phyloP scores from a whole-genome alignment of 2,329 filamentous ascomycete species.

The Lachnum nothofagi region DNA sequence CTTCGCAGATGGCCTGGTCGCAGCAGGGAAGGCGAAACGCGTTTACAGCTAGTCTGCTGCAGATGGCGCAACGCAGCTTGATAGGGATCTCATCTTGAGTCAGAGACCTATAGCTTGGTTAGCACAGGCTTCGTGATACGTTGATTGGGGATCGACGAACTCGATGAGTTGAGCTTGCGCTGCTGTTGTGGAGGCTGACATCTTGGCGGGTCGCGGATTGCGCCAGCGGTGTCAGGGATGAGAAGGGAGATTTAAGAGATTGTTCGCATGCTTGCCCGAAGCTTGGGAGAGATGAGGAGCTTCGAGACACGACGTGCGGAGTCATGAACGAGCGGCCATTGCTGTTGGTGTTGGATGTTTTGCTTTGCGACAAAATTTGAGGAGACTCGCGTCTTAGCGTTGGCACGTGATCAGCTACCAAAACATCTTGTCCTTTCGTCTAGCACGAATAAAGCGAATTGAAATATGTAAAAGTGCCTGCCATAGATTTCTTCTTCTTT shows the following conservation, averaged over 20 bases:
- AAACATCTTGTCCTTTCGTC: not conserved
- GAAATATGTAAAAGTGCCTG: too few relatives aligned
- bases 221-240: not conserved
- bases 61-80: conserved; percentile 90
- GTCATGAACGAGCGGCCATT: not conserved
- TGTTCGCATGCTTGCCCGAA: conserved; percentile 1
- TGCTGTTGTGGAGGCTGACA: conserved; percentile 27
- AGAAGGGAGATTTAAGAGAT: not conserved
- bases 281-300: not conserved
- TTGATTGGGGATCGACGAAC: conserved; percentile 16
- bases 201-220: conserved; percentile 11
- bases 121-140: conserved; percentile 3
- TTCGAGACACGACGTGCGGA: not conserved
- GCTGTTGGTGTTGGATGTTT: too few relatives aligned
- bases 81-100: conserved; percentile 76
- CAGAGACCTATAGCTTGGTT: conserved; percentile 26
- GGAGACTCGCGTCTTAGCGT: too few relatives aligned
- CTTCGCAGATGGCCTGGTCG: conserved; percentile 88
- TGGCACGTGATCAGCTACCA: too few relatives aligned
- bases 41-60: conserved; percentile 84
- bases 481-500: not conserved
- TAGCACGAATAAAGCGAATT: not conserved
- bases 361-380: conserved; percentile 9
- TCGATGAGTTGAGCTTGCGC: conserved; percentile 34
- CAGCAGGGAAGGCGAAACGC: conserved; percentile 90